Percentiles rank a stretch among this genome's conserved stretches.
These are phyloP conservation scores for Bipolaris victoriae DNA, from an alignment of 2,329 filamentous ascomycete genomes.

Conservation along the genomic window DNA sequence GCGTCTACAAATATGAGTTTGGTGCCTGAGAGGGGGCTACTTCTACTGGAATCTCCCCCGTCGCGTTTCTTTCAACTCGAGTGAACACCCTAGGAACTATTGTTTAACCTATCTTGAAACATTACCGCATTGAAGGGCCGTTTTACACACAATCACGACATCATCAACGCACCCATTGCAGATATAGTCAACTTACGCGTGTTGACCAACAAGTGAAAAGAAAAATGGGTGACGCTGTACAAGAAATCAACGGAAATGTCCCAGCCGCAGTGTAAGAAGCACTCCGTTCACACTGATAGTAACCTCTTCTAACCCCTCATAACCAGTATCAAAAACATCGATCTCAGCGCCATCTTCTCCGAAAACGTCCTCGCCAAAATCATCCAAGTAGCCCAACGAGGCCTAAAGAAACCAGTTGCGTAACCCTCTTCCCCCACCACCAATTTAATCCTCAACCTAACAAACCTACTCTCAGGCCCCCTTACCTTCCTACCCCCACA, in stretches of 20 bases:
- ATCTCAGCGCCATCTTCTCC: conserved; percentile 37
- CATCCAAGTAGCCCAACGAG: conserved; percentile 42
- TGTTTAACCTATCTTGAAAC: not conserved
- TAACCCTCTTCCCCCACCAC: not conserved
- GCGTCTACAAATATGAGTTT: not conserved
- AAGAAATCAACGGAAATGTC: not conserved
- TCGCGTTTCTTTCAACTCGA: not conserved
- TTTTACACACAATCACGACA: too few species aligned
- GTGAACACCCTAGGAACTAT: not conserved
- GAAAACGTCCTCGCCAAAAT: conserved; percentile 43
- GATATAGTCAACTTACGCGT: not conserved
- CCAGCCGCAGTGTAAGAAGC: conserved; percentile 17
- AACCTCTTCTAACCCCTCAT: not conserved
- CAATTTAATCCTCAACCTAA: not conserved
- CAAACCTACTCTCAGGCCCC: conserved; percentile 25
- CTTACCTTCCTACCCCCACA: conserved; percentile 41
- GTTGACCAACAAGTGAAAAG: not conserved
- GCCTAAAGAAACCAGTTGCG: conserved; percentile 33
- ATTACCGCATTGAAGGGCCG: not conserved
- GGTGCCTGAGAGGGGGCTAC: too few species aligned
- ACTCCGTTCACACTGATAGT: not conserved
- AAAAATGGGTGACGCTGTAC: conserved; percentile 14
- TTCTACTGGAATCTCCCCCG: not conserved
- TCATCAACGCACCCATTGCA: not conserved
- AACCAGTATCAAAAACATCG: conserved; percentile 32